A percentile compares a stretch with the other conserved stretches of the same genome.
Conservation (phyloP, 1,284 basidiomycete genomes). For the Neolentinus lepideus region DNA sequence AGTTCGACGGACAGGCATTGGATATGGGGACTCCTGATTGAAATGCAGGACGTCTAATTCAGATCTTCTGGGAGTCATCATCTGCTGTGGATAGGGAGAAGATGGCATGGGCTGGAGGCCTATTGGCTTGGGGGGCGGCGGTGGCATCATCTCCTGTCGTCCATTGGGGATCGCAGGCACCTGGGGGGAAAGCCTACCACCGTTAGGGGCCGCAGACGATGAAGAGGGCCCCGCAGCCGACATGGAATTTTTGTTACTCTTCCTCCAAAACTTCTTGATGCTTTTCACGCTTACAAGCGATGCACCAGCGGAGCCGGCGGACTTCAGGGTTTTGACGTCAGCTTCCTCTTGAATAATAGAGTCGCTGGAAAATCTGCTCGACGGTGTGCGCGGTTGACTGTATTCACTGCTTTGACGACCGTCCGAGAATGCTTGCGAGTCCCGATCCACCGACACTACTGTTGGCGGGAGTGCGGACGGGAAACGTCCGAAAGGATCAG, state of each 20-base stretch:
- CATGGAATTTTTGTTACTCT: constrained; percentile 47
- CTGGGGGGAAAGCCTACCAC: constrained; percentile 8
- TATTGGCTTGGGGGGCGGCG: not conserved
- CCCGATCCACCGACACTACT: not conserved
- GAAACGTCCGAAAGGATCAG: constrained; percentile 71
- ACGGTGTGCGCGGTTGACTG: constrained; percentile 16
- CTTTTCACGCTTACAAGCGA: constrained; percentile 60
- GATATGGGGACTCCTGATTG: constrained; percentile 63
- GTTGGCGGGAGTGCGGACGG: constrained; percentile 38
- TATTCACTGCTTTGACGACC: not conserved
- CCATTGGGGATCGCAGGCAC: not conserved
- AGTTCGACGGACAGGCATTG: constrained; percentile 34
- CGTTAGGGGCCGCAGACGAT: constrained; percentile 7
- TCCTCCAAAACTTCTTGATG: constrained; percentile 69
- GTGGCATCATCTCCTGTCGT: not conserved
- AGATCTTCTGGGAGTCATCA: constrained; percentile 9
- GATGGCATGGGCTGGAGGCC: constrained; percentile 4
- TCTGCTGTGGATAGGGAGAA: constrained; percentile 13
- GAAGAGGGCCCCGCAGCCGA: constrained; percentile 17
- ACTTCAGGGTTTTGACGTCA: constrained; percentile 16
- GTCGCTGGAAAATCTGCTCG: constrained; percentile 71
- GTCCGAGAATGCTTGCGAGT: not conserved
- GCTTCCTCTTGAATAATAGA: constrained; percentile 43
- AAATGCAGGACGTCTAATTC: constrained; percentile 42
- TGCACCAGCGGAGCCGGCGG: constrained; percentile 14